Conservation (phyloP, 148 eudicot species). For the Rheum nobile region DNA sequence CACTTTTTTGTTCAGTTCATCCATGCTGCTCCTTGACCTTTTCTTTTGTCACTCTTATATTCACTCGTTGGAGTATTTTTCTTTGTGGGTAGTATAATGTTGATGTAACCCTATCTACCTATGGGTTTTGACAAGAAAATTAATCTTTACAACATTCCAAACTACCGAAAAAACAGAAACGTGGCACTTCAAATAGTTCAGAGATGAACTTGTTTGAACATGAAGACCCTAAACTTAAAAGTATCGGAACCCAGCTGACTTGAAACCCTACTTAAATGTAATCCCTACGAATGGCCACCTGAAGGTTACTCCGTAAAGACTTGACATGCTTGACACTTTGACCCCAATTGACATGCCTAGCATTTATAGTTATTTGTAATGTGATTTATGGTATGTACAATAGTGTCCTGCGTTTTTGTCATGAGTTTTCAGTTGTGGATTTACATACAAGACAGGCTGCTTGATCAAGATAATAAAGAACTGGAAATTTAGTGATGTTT, state of each 20-base stretch:
- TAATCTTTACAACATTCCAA: neutral
- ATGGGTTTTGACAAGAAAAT: neutral
- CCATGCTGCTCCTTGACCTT: neutral
- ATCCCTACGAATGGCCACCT: neutral
- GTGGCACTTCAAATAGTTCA: neutral
- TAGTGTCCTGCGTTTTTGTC: neutral
- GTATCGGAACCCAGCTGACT: neutral
- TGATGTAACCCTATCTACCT: neutral
- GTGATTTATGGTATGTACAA: neutral
- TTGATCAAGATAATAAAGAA: neutral
- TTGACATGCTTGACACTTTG: neutral
- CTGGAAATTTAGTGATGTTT: neutral
- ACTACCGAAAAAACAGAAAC: neutral
- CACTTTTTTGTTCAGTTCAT: neutral
- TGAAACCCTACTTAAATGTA: neutral
- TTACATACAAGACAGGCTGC: neutral
- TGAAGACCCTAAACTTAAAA: neutral
- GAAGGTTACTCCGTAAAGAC: neutral
- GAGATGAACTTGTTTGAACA: neutral
- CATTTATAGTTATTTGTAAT: neutral
- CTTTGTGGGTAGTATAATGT: neutral
- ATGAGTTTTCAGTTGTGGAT: neutral
- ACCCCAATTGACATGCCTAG: neutral
- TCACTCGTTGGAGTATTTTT: neutral
- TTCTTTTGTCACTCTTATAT: neutral